These are phyloP conservation scores for Tetrahymena elliotti DNA, from an alignment of 73 alveolate genomes.

Conservation along the genomic window DNA sequence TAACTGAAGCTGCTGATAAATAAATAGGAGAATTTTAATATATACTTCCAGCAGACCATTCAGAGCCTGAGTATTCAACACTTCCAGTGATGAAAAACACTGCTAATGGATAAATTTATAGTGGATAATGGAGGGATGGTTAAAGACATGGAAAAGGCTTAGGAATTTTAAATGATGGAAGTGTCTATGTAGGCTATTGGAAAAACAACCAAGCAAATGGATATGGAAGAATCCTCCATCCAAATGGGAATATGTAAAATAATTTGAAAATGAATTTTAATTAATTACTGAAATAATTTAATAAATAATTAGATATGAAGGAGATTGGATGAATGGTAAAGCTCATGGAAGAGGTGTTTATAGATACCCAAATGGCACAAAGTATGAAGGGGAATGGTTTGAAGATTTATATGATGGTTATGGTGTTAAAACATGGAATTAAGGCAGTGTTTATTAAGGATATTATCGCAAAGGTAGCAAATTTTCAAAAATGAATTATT, in stretches of 20 bases:
- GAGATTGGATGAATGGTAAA: constrained; percentile 56
- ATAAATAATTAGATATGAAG: constrained; percentile 29
- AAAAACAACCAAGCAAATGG: constrained; percentile 69
- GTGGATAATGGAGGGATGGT: constrained; percentile 50
- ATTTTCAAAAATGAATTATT: not conserved
- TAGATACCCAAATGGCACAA: constrained; percentile 43
- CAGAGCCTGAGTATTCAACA: not conserved
- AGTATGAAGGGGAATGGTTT: constrained; percentile 38
- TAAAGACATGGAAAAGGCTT: constrained; percentile 56
- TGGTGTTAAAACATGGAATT: constrained; percentile 31
- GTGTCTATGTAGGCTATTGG: constrained; percentile 71
- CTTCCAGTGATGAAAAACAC: not conserved
- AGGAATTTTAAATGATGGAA: constrained; percentile 58
- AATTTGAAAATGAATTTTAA: too few species aligned
- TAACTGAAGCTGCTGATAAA: not conserved
- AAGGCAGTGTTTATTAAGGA: constrained; percentile 21
- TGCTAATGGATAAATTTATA: constrained; percentile 26
- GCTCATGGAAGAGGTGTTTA: constrained; percentile 58
- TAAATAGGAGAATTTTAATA: not conserved
- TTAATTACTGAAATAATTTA: too few species aligned
- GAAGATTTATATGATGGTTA: constrained; percentile 32
- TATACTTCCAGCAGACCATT: not conserved
- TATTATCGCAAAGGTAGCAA: not conserved
- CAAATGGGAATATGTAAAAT: constrained; percentile 42
- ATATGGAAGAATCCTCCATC: constrained; percentile 64